A percentile compares a stretch with the other conserved stretches of the same genome.
Evolutionary conservation across 257 asterid species (phyloP).

Genomic region (Petunia axillaris): DNA sequence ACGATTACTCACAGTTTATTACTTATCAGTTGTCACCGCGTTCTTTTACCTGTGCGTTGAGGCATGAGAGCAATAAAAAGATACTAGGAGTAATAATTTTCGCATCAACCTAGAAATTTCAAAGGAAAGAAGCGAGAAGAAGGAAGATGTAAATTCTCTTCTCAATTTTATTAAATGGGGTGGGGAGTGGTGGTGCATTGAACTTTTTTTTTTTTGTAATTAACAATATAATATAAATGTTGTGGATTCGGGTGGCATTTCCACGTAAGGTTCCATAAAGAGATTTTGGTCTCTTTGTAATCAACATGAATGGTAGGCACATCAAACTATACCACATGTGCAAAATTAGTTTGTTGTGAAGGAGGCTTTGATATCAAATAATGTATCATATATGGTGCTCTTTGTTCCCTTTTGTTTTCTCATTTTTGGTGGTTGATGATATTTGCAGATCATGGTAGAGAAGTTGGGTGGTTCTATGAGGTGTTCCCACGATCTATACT

Average conservation of each 20-base stretch:
- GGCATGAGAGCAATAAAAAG: no score
- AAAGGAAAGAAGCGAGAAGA: neutral
- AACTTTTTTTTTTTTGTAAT: no score
- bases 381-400: neutral
- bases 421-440: neutral
- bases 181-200: neutral
- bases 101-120: no score
- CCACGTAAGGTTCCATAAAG: constrained; percentile 21
- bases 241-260: constrained; percentile 14
- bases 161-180: neutral
- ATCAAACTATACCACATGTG: neutral
- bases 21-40: no score
- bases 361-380: constrained; percentile 17
- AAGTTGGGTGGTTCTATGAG: constrained; percentile 7
- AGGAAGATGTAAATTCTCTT: neutral
- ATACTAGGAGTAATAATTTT: no score
- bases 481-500: constrained; percentile 5
- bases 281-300: neutral
- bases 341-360: constrained; percentile 14
- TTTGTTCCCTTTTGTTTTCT: neutral
- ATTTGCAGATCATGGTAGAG: neutral
- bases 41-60: no score
- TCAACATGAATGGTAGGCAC: neutral
- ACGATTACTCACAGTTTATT: no score
- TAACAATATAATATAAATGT: neutral